These are phyloP conservation scores for Chlorophyllum brunneum DNA, from an alignment of 768 basidiomycete genomes.

Conservation along the genomic window DNA sequence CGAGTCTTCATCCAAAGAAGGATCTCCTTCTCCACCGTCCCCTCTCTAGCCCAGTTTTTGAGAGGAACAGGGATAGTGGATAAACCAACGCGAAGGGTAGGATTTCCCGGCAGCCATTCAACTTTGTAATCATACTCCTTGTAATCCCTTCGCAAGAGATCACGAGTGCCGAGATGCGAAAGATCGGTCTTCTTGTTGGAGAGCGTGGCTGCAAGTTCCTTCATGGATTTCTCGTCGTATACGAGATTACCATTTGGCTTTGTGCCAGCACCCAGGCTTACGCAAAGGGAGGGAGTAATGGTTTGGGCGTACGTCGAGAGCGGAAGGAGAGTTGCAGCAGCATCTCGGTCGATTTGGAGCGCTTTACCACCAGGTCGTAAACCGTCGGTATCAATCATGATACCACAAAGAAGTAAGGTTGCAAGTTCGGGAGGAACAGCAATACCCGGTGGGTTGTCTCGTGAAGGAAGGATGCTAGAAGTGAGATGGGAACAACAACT, in stretches of 20 bases:
- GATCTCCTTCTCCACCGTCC: constrained; percentile 35
- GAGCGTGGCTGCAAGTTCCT: constrained; percentile 45
- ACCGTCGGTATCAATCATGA: constrained; percentile 85
- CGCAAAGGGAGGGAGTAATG: constrained; percentile 20
- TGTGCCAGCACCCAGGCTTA: background rate
- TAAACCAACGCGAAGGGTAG: constrained; percentile 63
- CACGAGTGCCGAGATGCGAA: constrained; percentile 60
- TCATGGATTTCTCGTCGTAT: constrained; percentile 38
- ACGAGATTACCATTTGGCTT: constrained; percentile 23
- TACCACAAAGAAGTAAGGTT: constrained; percentile 72
- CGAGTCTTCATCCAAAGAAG: constrained; percentile 64
- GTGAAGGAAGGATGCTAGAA: constrained; percentile 10
- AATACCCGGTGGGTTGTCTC: constrained; percentile 28
- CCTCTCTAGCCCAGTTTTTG: constrained; percentile 47
- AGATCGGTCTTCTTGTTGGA: constrained; percentile 62
- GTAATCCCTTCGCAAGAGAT: constrained; percentile 92
- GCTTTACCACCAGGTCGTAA: constrained; percentile 80
- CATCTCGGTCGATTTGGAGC: constrained; percentile 53
- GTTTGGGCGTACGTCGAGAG: constrained; percentile 40
- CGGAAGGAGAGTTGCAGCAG: constrained; percentile 63
- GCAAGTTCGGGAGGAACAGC: constrained; percentile 56
- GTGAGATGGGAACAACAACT: constrained; percentile 71
- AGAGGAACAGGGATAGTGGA: constrained; percentile 78
- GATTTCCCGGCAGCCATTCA: constrained; percentile 30
- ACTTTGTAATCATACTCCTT: constrained; percentile 73